Percentiles rank a stretch among this genome's conserved stretches.
Evolutionary conservation across 768 basidiomycete genomes (phyloP).

Genomic region (Pulveroboletus frians): DNA sequence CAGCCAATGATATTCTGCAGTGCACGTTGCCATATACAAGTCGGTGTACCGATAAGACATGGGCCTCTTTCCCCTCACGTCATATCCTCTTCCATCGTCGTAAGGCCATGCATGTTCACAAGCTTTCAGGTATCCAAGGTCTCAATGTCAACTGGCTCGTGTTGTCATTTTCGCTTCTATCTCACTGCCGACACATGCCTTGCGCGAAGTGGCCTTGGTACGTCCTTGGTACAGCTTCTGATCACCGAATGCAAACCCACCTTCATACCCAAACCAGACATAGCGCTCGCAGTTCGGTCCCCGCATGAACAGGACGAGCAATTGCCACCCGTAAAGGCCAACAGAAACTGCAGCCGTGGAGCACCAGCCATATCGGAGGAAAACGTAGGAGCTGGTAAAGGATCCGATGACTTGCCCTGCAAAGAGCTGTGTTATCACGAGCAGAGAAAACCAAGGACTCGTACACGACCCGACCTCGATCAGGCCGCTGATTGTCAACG

Average conservation of each 20-base stretch:
- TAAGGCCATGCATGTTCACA: background rate
- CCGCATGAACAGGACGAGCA: constrained; percentile 33
- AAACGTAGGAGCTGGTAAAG: constrained; percentile 37
- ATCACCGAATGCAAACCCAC: constrained; percentile 34
- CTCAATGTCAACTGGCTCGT: constrained; percentile 1
- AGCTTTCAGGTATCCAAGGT: constrained; percentile 1
- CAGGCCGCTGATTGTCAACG: no score
- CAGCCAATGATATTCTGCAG: background rate
- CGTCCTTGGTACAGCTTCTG: background rate
- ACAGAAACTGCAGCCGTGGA: constrained; percentile 31
- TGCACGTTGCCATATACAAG: background rate
- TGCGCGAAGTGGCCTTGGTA: background rate
- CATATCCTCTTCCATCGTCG: background rate
- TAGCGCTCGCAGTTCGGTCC: constrained; percentile 35
- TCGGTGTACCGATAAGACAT: background rate
- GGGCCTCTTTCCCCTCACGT: background rate
- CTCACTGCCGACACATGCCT: background rate
- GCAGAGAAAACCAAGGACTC: no score
- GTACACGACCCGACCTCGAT: no score
- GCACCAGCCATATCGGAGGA: constrained; percentile 38
- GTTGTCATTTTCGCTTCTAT: background rate
- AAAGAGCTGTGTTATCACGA: constrained; percentile 28
- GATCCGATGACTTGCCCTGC: constrained; percentile 42
- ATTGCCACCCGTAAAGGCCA: constrained; percentile 31
- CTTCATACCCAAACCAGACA: constrained; percentile 59